Evolutionary conservation across 164 flowering plant species (phyloP), one percentile per base, ranked within the genome.

Genomic region (Magnolia sinica): DNA sequence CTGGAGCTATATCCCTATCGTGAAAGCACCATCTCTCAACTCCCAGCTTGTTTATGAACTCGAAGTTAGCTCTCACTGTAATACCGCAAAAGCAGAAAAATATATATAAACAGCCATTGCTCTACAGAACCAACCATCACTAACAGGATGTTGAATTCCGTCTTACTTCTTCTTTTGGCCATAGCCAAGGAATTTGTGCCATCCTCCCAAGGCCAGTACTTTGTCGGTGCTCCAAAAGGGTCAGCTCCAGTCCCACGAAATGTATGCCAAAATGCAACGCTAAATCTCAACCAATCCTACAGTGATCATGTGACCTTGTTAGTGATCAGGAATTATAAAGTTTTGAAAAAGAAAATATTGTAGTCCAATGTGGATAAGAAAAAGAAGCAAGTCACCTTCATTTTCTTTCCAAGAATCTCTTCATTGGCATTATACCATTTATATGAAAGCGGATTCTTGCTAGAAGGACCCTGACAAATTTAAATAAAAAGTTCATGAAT

Each of bases 161-260:
- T 71, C 94, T 78, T 89, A 96, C 99, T 88, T 87, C 98, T 92
- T 81, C 97, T 89, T 83, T 94, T 96, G 67, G 99, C 99, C 97
- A 96, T 96, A 24, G 87, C 89, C 82, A 96, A n/a, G 24, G 99
- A 94, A 80, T 96, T 89, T 11, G 97, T 90, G 76, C 99, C 99
- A 83, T 96, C 99, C 85, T 96, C 99, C 99, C 99, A 94, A 3
- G 99, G 99, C 99, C 99, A 96, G 70, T 64, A n/a, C 85, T 96
- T 94, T 29, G 99, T 96, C 23, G 92, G 83, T 1, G 91, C 89
- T 77, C 99, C 99, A 87, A 96, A 96, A 14, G 97, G 97, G 61
- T 96, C 99, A 63, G 80, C 92, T 74, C 99, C 97, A 1, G 93
- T 90, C 45, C 98, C 98, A 76, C 98, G 93, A 81, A 96, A 96